Evolutionary conservation across 164 flowering plant genomes (phyloP).

Genomic region (Magnolia changhungtana): DNA sequence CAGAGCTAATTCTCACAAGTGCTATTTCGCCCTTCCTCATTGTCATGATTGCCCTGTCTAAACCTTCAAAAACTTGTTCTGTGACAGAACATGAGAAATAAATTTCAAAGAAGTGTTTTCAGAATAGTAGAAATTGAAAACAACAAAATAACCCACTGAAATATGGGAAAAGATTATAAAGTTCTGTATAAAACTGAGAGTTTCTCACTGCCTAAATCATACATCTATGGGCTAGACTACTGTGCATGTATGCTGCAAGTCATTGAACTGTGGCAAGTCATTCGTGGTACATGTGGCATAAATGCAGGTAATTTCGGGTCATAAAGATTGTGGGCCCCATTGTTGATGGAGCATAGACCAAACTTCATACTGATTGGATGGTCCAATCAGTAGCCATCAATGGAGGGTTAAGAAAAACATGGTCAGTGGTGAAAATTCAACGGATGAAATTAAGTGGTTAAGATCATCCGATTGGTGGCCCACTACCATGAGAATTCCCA

Average conservation of each 20-base stretch:
- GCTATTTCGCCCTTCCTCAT: slow-evolving; percentile 54
- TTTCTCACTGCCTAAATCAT: no score
- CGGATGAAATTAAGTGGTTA: no score
- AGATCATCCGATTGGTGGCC: background rate
- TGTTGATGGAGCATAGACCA: background rate
- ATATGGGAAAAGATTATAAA: no score
- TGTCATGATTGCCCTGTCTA: slow-evolving; percentile 50
- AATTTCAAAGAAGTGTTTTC: background rate
- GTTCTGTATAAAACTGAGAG: no score
- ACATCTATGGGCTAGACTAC: no score
- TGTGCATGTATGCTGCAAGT: no score
- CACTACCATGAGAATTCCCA: background rate
- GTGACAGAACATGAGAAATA: slow-evolving; percentile 8
- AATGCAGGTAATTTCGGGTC: background rate
- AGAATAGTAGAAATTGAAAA: background rate
- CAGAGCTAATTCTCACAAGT: slow-evolving; percentile 26
- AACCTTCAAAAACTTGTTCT: slow-evolving; percentile 42
- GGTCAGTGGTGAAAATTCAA: no score
- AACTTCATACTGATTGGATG: background rate
- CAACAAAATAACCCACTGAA: no score
- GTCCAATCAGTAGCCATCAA: background rate
- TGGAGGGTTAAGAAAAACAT: background rate
- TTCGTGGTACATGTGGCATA: background rate
- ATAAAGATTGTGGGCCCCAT: background rate
- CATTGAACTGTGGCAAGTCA: no score